phyloP scores from a whole-genome alignment of 176 grass and related monocot genomes.

The Musa beccarii region DNA sequence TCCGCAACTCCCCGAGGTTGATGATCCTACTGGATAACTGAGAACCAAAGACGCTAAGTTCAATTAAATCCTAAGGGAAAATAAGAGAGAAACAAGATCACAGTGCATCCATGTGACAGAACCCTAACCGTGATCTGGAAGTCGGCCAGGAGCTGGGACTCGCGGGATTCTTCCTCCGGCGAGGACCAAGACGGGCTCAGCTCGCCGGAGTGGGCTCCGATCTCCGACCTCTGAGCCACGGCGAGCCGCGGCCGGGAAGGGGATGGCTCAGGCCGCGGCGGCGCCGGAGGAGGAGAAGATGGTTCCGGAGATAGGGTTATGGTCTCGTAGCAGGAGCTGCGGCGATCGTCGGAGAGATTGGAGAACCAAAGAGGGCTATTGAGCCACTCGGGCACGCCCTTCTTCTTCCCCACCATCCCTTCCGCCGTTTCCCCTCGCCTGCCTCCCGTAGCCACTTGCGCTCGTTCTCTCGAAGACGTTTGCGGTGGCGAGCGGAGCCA shows the following conservation, averaged over 20 bases:
- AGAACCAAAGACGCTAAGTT: background rate
- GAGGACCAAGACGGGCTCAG: conserved; percentile 6
- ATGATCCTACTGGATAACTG: conserved; percentile 74
- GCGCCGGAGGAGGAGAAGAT: conserved; percentile 19
- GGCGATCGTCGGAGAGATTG: conserved; percentile 17
- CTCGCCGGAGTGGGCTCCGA: background rate
- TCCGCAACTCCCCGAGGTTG: conserved; percentile 77
- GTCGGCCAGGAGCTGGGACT: conserved; percentile 49
- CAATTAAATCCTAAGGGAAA: background rate
- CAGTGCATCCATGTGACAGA: background rate
- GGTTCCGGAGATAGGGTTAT: conserved; percentile 26
- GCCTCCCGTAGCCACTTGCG: background rate
- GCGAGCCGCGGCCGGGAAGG: background rate
- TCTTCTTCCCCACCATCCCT: background rate
- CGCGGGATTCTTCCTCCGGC: conserved; percentile 17
- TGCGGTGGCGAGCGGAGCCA: too few species aligned
- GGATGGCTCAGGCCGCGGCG: background rate
- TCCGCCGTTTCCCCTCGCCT: background rate
- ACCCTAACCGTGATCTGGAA: conserved; percentile 53
- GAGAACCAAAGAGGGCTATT: conserved; percentile 89
- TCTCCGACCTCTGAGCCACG: conserved; percentile 3
- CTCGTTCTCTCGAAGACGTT: too few species aligned
- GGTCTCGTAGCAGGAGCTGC: background rate
- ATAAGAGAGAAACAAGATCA: background rate
- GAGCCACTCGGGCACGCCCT: conserved; percentile 67